These are phyloP conservation scores for Syzygium malaccense DNA, from an alignment of 441 rosid genomes.

Conservation along the genomic window DNA sequence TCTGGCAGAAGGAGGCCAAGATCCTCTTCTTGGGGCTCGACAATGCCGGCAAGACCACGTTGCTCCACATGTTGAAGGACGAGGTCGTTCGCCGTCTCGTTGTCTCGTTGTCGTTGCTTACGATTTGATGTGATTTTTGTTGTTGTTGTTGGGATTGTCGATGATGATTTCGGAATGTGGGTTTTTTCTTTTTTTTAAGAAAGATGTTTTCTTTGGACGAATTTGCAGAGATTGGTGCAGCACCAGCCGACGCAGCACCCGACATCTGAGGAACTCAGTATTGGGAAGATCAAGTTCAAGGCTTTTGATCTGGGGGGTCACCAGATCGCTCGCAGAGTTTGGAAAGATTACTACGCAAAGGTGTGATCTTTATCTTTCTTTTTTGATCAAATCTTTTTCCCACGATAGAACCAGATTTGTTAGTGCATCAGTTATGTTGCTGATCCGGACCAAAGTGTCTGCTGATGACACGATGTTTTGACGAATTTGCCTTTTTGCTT, in stretches of 20 bases:
- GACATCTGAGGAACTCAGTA: conserved; percentile 46
- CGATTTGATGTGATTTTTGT: background rate
- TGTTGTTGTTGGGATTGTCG: background rate
- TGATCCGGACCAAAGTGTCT: background rate
- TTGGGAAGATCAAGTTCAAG: conserved; percentile 50
- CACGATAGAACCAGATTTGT: background rate
- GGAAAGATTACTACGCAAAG: conserved; percentile 52
- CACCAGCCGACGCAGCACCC: conserved; percentile 52
- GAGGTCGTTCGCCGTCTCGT: conserved; percentile 24
- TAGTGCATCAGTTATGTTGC: background rate
- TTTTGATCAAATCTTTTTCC: background rate
- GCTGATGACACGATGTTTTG: background rate
- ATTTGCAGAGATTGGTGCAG: conserved; percentile 37
- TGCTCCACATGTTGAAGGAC: conserved; percentile 56
- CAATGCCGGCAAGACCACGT: conserved; percentile 61
- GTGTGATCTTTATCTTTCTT: background rate
- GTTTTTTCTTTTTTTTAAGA: background rate
- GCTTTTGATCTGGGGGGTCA: conserved; percentile 54
- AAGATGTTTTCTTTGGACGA: background rate
- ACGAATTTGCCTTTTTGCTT: background rate
- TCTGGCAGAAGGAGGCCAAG: conserved; percentile 66
- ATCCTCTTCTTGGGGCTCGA: conserved; percentile 59
- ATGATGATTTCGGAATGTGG: background rate
- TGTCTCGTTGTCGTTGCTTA: background rate
- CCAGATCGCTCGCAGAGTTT: conserved; percentile 50